These are phyloP conservation scores for Bauhinia variegata DNA, from an alignment of 306 rosid genomes.

Conservation along the genomic window DNA sequence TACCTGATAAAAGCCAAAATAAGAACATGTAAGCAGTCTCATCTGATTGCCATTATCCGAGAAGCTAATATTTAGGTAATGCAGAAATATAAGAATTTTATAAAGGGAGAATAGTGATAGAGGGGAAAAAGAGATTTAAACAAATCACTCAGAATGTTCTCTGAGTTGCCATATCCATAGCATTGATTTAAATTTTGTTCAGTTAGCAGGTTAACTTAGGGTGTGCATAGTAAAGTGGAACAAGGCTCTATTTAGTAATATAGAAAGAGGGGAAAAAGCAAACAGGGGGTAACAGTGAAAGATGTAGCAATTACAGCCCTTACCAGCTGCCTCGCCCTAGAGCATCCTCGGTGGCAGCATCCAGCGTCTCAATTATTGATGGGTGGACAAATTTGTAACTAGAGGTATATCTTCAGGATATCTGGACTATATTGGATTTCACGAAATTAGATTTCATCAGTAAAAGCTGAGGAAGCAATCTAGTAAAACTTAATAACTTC, in stretches of 20 bases:
- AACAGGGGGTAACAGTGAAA: not conserved
- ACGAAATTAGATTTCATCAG: constrained; percentile 53
- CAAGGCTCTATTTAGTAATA: constrained; percentile 1
- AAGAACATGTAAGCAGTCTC: not conserved
- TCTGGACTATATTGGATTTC: constrained; percentile 86
- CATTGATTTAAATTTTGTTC: constrained; percentile 6
- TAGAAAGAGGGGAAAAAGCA: constrained; percentile 31
- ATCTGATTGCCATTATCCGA: too few relatives aligned
- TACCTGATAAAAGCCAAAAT: not conserved
- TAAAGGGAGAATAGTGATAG: not conserved
- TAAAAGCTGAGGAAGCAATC: constrained; percentile 30
- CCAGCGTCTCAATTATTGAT: constrained; percentile 93
- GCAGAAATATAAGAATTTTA: not conserved
- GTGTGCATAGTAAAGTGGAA: constrained; percentile 17
- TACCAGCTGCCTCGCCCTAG: constrained; percentile 90
- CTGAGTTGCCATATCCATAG: not conserved
- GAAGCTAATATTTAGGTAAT: too few relatives aligned
- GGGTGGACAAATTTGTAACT: constrained; percentile 81
- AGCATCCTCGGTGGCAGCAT: constrained; percentile 91
- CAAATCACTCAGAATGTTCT: not conserved
- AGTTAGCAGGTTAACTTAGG: constrained; percentile 14
- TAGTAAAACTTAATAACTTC: constrained; percentile 24
- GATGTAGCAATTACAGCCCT: constrained; percentile 34
- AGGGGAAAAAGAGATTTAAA: constrained; percentile 4
- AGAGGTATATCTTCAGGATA: constrained; percentile 92